Evolutionary conservation across 257 asterid genomes (phyloP), one percentile per base, ranked within the genome.

Genomic region (Thymus mandschuricus): DNA sequence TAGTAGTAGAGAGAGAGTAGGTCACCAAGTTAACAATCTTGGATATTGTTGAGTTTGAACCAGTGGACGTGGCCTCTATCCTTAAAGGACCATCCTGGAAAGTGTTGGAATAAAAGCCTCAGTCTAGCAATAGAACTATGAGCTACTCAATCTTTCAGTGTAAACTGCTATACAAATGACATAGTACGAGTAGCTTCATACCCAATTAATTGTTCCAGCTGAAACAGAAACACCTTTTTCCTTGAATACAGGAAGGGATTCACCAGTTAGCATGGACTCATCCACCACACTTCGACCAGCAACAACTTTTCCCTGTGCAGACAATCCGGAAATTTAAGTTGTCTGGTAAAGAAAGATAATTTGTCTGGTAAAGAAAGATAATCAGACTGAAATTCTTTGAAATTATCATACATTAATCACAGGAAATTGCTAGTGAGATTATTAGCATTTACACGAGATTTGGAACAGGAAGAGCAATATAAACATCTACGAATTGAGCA

Each of bases 221-320:
- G 98, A 94, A 78, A 94, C 95, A 65, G 85, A 74, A 70, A 80
- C 77, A 50, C 92, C 96, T 50, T 79, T 92, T 71, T 91, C 97
- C 83, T 94, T 91, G 81, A 94, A 94, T 33, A 94, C 92, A 12
- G 97, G 97, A 83, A 91, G 96, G 75, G 99, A 91, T 88, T 94
- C 99, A 74, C 99, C 97, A 35, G 99, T 91, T 71, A 94, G 97
- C 99, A 91, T 94, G 78, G 99, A 94, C 79, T 94, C 97, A 41
- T 94, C 99, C 82, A 89, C 99, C 45, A 94, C 99, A 89, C 99
- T 91, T 81, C 99, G 86, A 77, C 99, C 99, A 46, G 96, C 96
- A 67, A 85, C 75, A 48, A 94, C 93, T 81, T 76, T 86, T 60
- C 99, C 99, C 99, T 94, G 92, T 67, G 71, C 38, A 76, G 54